Evolutionary conservation across 352 stramenopile genomes (phyloP), one percentile per base, ranked within the genome.

Genomic region (Pythium chondricola): DNA sequence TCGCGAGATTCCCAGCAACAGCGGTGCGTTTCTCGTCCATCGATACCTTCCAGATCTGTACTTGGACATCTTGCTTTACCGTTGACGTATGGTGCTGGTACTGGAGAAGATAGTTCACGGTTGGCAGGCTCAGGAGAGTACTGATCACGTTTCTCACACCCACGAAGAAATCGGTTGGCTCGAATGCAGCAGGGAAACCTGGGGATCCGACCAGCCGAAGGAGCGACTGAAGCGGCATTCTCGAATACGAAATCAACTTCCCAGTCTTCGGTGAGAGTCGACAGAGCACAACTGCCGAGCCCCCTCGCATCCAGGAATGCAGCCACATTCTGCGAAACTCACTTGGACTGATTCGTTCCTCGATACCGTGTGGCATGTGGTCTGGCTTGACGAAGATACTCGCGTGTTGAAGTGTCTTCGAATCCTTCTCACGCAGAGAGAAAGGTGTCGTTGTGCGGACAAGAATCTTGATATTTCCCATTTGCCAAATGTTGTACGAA

Each of bases 301-400:
- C 65, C n/a, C 83, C 80, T 8, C 80, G 74, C 13, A 93, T 56
- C 83, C 83, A 93, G 4, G 80, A 82, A 54, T 92, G 74, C 1
- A 93, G 49, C 79, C 80, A 89, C 39, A 88, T 73, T 1, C 64
- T 63, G 16, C 69, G 70, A 31, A 70, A 56, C 43, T 93, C 83
- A 42, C 70, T 82, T 2, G 53, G 53, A 14, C 75, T 82, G 18
- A 92, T 45, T 50, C 73, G 67, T 43, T 93, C 83, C 14, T 70
- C 52, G 6, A 83, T 17, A n/a, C 61, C 61, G 0, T 83, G 49
- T 8, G 63, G 56, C 18, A 67, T 61, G 25, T 84, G 76, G 51
- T 93, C 80, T 7, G 76, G 60, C 39, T 91, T 93, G 24, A 85
- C 63, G 35, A 88, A 85, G 3, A 93, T 43, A 9, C 73, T 86